These are phyloP conservation scores for Euphorbia tirucalli DNA, from an alignment of 345 rosid genomes.

Conservation along the genomic window DNA sequence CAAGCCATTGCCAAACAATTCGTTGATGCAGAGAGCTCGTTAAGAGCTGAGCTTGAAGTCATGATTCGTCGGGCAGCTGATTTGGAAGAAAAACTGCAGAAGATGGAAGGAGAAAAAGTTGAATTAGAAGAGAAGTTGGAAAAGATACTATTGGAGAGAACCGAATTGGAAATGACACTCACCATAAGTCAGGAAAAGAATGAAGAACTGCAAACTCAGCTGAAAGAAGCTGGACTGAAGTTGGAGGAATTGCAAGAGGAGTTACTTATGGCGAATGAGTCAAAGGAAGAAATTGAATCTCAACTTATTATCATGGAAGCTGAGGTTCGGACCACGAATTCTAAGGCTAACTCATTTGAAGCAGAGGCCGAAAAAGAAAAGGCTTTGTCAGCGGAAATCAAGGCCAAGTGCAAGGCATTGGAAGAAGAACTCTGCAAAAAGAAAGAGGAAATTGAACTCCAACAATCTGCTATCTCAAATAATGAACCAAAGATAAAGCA, in stretches of 20 bases:
- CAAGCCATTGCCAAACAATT: constrained; percentile 32
- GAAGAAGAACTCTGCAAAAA: constrained; percentile 65
- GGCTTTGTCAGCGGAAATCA: constrained; percentile 42
- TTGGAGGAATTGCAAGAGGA: constrained; percentile 50
- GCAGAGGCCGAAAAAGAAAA: constrained; percentile 59
- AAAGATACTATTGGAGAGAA: constrained; percentile 37
- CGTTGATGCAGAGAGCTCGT: constrained; percentile 32
- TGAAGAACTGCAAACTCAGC: constrained; percentile 32
- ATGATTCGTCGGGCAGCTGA: constrained; percentile 35
- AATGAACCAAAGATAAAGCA: constrained; percentile 71
- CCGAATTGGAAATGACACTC: constrained; percentile 59
- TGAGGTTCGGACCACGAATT: constrained; percentile 41
- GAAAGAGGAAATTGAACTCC: constrained; percentile 46
- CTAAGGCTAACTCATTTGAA: constrained; percentile 51
- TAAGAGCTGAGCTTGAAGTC: constrained; percentile 50
- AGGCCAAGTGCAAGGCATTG: constrained; percentile 51
- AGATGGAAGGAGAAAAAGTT: constrained; percentile 19
- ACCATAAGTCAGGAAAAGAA: constrained; percentile 38
- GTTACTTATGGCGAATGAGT: constrained; percentile 42
- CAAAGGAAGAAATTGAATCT: constrained; percentile 51
- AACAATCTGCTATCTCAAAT: constrained; percentile 34
- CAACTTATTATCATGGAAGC: constrained; percentile 51
- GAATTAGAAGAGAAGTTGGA: constrained; percentile 48
- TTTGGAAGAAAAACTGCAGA: constrained; percentile 37
- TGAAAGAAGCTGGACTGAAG: constrained; percentile 48